Conservation (phyloP, 345 rosid genomes). For the Dipteronia sinensis region DNA sequence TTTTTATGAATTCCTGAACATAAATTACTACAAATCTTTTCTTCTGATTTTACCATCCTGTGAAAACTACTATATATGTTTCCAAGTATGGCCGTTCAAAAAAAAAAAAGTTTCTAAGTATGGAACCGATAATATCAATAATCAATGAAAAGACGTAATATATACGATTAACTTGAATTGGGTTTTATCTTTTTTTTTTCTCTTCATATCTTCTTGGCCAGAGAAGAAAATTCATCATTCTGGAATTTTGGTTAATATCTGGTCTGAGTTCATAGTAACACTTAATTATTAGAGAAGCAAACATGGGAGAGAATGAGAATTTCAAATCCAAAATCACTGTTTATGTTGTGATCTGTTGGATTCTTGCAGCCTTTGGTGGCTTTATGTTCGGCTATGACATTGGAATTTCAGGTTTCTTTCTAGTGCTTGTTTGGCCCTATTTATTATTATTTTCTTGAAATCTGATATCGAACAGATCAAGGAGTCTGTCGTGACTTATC, state of each 20-base stretch:
- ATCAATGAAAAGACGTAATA: too few species aligned
- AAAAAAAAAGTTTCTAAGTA: too few species aligned
- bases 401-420: constrained; percentile 45
- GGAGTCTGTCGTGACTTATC: too few species aligned
- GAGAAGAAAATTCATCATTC: not conserved
- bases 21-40: not conserved
- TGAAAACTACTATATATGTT: too few species aligned
- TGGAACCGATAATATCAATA: too few species aligned
- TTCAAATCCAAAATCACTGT: constrained; percentile 33
- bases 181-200: not conserved
- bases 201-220: not conserved
- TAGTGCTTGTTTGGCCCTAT: too few species aligned
- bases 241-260: not conserved
- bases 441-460: not conserved
- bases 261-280: not conserved
- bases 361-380: constrained; percentile 57
- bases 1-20: not conserved
- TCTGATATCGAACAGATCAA: too few species aligned
- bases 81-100: not conserved
- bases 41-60: not conserved
- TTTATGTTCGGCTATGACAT: constrained; percentile 68
- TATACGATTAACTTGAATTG: not conserved
- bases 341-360: constrained; percentile 42
- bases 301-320: constrained; percentile 5
- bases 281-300: not conserved